Conservation (phyloP, 345 rosid species). For the Citrus glauca region DNA sequence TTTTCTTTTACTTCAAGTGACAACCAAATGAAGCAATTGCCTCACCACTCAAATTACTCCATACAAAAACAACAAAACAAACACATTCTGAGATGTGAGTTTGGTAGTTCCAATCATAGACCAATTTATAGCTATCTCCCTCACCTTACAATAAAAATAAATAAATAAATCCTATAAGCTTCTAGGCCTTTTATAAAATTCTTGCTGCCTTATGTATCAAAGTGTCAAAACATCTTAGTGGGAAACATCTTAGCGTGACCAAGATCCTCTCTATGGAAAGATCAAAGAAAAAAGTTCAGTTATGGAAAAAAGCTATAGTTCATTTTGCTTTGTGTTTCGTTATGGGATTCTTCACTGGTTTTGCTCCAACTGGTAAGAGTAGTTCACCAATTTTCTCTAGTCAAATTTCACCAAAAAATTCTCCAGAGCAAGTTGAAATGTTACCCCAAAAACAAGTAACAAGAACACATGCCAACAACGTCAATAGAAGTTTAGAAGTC, state of each 20-base stretch:
- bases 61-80: neutral
- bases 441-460: constrained; percentile 6
- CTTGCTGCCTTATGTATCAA: neutral
- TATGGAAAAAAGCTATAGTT: constrained; percentile 82
- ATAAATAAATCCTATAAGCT: neutral
- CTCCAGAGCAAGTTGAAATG: constrained; percentile 29
- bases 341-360: constrained; percentile 86
- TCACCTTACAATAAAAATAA: constrained; percentile 2
- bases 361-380: constrained; percentile 71
- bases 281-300: constrained; percentile 72
- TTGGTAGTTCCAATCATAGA: constrained; percentile 26
- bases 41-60: constrained; percentile 4
- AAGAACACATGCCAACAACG: constrained; percentile 6
- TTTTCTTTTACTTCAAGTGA: constrained; percentile 41
- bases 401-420: constrained; percentile 14
- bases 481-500: constrained; percentile 26
- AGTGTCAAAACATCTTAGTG: neutral
- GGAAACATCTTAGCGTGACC: neutral
- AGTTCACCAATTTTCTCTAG: constrained; percentile 31
- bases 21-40: constrained; percentile 29
- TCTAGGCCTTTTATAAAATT: neutral
- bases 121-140: neutral
- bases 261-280: constrained; percentile 41
- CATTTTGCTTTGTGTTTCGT: constrained; percentile 81
- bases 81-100: constrained; percentile 18